These are phyloP conservation scores for Cercophora newfieldiana DNA, from an alignment of 495 filamentous ascomycete genomes.

Conservation along the genomic window DNA sequence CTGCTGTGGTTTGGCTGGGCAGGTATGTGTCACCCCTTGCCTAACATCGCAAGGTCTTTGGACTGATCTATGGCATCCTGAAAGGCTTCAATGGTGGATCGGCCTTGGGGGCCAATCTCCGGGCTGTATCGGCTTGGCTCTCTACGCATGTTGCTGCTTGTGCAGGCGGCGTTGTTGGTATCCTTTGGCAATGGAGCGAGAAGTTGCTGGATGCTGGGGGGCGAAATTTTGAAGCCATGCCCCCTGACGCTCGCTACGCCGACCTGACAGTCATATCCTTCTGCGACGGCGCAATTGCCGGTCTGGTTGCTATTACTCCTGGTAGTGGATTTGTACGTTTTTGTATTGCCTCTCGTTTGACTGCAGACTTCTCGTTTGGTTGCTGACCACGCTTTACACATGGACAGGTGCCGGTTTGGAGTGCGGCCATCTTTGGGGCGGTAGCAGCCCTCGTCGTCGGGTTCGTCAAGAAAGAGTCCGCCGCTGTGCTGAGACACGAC, in stretches of 20 bases:
- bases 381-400: background rate
- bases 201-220: background rate
- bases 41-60: background rate
- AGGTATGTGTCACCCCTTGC: conserved; percentile 38
- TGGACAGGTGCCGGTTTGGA: conserved; percentile 22
- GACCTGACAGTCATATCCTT: conserved; percentile 83
- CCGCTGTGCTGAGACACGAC: conserved; percentile 18
- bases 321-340: conserved; percentile 75
- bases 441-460: conserved; percentile 18
- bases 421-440: conserved; percentile 17
- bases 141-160: conserved; percentile 87
- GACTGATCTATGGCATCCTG: background rate
- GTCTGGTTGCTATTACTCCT: conserved; percentile 81
- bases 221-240: background rate
- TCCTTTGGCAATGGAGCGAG: conserved; percentile 12
- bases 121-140: conserved; percentile 83
- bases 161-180: conserved; percentile 74
- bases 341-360: background rate
- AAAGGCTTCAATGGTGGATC: conserved; percentile 83
- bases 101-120: conserved; percentile 82
- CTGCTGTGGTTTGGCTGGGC: conserved; percentile 97
- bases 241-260: background rate
- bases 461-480: conserved; percentile 18
- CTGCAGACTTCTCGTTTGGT: background rate
- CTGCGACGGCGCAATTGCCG: conserved; percentile 87